Evolutionary conservation across 805 yeast species (phyloP).

Genomic region (Sugiyamaella smithiae): DNA sequence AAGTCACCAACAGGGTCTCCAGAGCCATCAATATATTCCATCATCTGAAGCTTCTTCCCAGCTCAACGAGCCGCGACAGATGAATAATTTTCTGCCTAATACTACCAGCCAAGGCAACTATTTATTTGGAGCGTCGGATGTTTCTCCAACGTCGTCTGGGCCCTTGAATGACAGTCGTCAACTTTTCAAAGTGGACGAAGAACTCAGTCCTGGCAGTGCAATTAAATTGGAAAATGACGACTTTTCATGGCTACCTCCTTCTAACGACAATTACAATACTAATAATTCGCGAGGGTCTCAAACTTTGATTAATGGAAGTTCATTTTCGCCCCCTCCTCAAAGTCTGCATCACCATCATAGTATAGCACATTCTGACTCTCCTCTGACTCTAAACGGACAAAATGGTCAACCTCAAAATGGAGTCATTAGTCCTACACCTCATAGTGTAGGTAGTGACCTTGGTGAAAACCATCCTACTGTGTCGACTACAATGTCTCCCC

Average conservation of each 20-base stretch:
- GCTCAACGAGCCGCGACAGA: neutral
- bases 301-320: conserved; percentile 7
- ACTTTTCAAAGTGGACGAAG: conserved; percentile 15
- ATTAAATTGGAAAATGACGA: conserved; percentile 18
- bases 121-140: neutral
- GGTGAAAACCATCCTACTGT: conserved; percentile 8
- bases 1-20: neutral
- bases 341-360: neutral
- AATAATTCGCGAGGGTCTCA: conserved; percentile 18
- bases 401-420: conserved; percentile 3
- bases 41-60: neutral
- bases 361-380: conserved; percentile 3
- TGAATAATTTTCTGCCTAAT: neutral
- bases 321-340: conserved; percentile 17
- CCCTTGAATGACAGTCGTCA: neutral
- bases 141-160: conserved; percentile 1
- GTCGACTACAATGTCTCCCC: conserved; percentile 10
- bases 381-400: conserved; percentile 7
- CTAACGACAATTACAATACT: conserved; percentile 3
- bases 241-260: conserved; percentile 24
- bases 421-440: conserved; percentile 12
- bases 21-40: neutral
- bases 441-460: neutral
- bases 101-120: neutral
- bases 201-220: conserved; percentile 18